phyloP scores from a whole-genome alignment of 2,329 filamentous ascomycete species.

The Alternaria metachromatica region DNA sequence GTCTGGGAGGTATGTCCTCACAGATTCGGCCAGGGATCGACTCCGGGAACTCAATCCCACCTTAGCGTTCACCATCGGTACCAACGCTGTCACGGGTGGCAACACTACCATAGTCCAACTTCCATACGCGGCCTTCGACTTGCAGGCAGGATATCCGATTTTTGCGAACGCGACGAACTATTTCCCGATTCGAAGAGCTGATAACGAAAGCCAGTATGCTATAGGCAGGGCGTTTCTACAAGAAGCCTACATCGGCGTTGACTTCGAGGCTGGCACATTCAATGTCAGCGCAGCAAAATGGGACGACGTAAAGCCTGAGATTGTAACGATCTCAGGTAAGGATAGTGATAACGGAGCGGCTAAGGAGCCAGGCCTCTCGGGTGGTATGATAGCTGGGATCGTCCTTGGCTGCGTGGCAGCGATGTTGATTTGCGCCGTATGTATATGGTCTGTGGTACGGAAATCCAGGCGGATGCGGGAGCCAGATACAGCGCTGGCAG shows the following conservation, averaged over 20 bases:
- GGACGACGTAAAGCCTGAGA: not conserved
- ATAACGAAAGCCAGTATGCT: conserved; percentile 61
- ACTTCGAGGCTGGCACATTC: conserved; percentile 52
- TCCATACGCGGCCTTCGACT: conserved; percentile 55
- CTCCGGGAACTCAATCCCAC: not conserved
- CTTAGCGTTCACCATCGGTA: not conserved
- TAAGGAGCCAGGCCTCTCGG: no score
- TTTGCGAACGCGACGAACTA: conserved; percentile 68
- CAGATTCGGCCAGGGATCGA: not conserved
- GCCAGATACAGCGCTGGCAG: not conserved
- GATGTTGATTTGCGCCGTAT: not conserved
- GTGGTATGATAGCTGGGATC: not conserved
- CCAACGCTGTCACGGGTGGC: not conserved
- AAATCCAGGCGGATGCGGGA: not conserved
- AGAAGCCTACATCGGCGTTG: conserved; percentile 61
- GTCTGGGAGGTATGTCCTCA: not conserved
- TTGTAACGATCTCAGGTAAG: not conserved
- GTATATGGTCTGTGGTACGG: not conserved
- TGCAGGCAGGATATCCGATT: conserved; percentile 56
- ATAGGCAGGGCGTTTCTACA: conserved; percentile 72
- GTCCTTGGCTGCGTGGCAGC: not conserved
- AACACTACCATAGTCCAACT: conserved; percentile 40
- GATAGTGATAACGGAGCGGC: no score
- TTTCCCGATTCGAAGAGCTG: conserved; percentile 67
- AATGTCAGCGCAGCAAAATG: not conserved